phyloP scores from a whole-genome alignment of 345 rosid species.

The Eucalyptus microcorys region DNA sequence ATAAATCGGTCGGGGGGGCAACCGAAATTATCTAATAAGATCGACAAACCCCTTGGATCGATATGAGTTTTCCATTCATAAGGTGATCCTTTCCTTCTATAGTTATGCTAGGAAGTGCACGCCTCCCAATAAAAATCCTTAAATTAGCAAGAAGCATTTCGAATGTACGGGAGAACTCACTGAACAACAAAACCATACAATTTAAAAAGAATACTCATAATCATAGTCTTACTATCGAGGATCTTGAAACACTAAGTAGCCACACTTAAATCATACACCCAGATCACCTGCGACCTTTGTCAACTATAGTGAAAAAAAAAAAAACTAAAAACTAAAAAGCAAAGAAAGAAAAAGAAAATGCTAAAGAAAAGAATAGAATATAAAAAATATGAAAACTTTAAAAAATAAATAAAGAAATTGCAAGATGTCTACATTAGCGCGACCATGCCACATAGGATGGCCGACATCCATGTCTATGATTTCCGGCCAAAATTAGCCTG shows the following conservation, averaged over 20 bases:
- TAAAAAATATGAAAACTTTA: too few relatives aligned
- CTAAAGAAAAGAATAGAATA: too few relatives aligned
- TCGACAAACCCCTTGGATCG: background rate
- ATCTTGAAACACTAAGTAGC: background rate
- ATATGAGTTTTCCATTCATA: background rate
- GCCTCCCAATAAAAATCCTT: background rate
- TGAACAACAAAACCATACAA: background rate
- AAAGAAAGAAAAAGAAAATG: background rate
- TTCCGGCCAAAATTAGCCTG: background rate
- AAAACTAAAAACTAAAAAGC: too few relatives aligned
- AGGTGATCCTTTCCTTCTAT: background rate
- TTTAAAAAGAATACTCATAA: background rate
- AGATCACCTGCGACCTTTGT: background rate
- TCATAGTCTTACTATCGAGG: background rate
- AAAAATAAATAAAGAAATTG: background rate
- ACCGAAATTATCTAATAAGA: background rate
- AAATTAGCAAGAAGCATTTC: background rate
- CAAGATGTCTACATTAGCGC: background rate
- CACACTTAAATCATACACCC: background rate
- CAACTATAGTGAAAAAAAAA: background rate
- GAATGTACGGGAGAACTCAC: background rate
- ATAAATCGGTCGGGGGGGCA: background rate
- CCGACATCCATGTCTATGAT: rapidly evolving
- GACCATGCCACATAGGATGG: background rate
- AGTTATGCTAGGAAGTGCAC: background rate